These are phyloP conservation scores for Beauveria asiatica DNA, from an alignment of 2,329 filamentous ascomycete species.

Conservation along the genomic window DNA sequence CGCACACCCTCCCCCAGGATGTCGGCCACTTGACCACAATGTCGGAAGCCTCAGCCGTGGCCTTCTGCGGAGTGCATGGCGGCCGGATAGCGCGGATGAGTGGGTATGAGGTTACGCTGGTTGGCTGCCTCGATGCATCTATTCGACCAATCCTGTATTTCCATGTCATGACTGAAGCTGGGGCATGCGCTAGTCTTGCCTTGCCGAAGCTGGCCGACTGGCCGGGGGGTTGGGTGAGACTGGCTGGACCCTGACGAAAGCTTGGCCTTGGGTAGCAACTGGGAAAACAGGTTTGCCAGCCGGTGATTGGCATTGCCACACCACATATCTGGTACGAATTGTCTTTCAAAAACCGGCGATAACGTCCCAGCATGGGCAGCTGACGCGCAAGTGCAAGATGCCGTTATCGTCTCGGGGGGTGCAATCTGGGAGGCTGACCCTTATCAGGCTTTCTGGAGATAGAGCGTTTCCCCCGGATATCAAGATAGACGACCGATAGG, in stretches of 20 bases:
- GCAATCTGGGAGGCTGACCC: neutral
- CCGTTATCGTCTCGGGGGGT: neutral
- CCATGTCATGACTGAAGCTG: neutral
- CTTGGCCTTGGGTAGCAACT: neutral
- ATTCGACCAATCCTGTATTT: neutral
- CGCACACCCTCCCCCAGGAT: neutral
- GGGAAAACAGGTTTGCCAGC: neutral
- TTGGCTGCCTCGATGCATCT: neutral
- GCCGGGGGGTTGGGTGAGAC: neutral
- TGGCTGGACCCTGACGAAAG: slow-evolving; percentile 4
- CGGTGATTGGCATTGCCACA: slow-evolving; percentile 6
- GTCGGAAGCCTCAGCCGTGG: slow-evolving; percentile 6
- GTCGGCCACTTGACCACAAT: neutral
- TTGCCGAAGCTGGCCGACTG: neutral
- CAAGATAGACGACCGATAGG: slow-evolving; percentile 3
- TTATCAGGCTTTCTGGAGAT: neutral
- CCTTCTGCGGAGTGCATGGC: neutral
- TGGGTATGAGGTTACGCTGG: neutral
- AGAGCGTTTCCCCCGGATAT: neutral
- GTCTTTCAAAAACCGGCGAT: neutral
- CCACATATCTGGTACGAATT: neutral
- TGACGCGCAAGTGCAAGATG: neutral
- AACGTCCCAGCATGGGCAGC: neutral
- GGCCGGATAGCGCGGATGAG: neutral
- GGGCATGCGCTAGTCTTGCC: neutral